Evolutionary conservation across 2,329 filamentous ascomycete species (phyloP), one percentile per base, ranked within the genome.

Genomic region (Huntiella bhutanensis): DNA sequence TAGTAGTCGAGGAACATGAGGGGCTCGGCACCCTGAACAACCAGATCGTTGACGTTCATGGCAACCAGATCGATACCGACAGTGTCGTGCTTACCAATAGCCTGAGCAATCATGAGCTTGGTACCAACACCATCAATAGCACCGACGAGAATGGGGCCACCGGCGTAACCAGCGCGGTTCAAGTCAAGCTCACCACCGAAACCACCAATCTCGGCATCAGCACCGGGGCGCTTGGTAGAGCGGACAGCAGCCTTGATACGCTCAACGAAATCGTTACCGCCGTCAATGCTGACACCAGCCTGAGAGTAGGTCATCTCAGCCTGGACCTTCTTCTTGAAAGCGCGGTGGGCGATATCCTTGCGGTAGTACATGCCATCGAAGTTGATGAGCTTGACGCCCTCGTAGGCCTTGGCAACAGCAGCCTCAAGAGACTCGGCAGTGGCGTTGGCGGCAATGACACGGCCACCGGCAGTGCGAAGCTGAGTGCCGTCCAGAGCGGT

Each of bases 1-100:
- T 92, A 95, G 71, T 93, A 96, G 67, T 98, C 91, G 52, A 96
- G 77, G 72, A 98, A 96, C 70, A 91, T 91, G 53, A 96, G 71
- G 2, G 91, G 87, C 54, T 91, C 84, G 10, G 91, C 91, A 46
- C 91, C 91, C 65, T 96, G 87, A 6, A 96, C 91, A 44, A 98
- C 80, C 0, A 98, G 71, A 58, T 98, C 91, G 62, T 98, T 98
- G 59, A 96, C 91, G 61, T 95, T 96, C 88, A 96, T 96, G 54
- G 91, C 91, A 3, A 98, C 91, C 33, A 98, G 73, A 59, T 98
- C 91, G 55, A 98, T 86, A 51, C 91, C 91, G 8, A 98, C 88
- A 3, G 87, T 94, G 61, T 88, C 79, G 63, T 95, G 91, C 64
- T 92, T 85, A 55, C 77, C 73, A 66, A 92, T 82, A 10, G 77